A percentile compares a stretch with the other conserved stretches of the same genome.
These are phyloP conservation scores for Alternaria brassicicola DNA, from an alignment of 2,329 filamentous ascomycete species.

Conservation along the genomic window DNA sequence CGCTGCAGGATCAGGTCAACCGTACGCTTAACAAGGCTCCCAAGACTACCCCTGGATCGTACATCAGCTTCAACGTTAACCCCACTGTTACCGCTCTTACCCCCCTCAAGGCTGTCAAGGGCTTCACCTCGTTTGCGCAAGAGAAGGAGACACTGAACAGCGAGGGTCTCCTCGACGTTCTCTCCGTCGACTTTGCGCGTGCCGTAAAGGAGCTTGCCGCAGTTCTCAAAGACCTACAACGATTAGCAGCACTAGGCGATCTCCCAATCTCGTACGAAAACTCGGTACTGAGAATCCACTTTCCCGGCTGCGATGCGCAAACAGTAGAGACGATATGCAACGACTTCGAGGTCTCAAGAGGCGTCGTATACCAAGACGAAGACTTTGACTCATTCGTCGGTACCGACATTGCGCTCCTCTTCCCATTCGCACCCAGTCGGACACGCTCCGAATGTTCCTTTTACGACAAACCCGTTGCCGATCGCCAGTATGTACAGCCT, in stretches of 20 bases:
- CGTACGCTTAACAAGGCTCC: conserved; percentile 68
- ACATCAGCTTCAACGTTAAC: conserved; percentile 84
- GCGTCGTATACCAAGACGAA: conserved; percentile 77
- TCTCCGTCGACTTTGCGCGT: conserved; percentile 87
- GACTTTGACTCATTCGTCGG: conserved; percentile 73
- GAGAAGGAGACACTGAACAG: conserved; percentile 71
- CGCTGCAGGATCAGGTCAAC: conserved; percentile 73
- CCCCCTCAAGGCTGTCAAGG: conserved; percentile 67
- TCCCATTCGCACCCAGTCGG: conserved; percentile 79
- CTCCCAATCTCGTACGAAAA: conserved; percentile 77
- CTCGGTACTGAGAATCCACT: conserved; percentile 77
- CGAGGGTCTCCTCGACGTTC: conserved; percentile 80
- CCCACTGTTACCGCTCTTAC: conserved; percentile 90
- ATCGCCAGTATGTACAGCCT: conserved; percentile 45
- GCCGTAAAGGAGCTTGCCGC: conserved; percentile 82
- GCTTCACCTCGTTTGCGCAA: conserved; percentile 51
- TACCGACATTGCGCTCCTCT: conserved; percentile 76
- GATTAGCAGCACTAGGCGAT: conserved; percentile 78
- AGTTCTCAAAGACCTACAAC: conserved; percentile 80
- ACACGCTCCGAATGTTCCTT: conserved; percentile 55
- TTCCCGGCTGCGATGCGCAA: conserved; percentile 85
- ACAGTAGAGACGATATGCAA: conserved; percentile 84
- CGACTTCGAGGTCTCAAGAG: conserved; percentile 83
- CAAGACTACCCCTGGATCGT: conserved; percentile 72
- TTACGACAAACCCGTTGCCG: conserved; percentile 51